Percentiles rank a stretch among this genome's conserved stretches.
Conservation (phyloP, 2,329 filamentous ascomycete species). For the Aspergillus ochraceoroseus region DNA sequence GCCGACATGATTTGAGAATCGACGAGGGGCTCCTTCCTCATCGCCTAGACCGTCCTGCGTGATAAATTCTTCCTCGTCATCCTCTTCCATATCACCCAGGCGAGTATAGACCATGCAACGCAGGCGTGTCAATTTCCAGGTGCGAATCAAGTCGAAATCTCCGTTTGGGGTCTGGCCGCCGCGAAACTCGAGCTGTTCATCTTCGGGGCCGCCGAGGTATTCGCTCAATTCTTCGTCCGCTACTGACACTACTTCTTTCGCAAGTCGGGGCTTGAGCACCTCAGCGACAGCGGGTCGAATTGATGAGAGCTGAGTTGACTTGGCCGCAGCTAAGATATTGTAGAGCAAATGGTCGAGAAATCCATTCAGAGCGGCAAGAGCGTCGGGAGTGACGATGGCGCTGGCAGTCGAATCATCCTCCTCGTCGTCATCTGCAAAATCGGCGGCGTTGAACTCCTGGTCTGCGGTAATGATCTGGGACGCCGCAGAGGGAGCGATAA, state of each 20-base stretch:
- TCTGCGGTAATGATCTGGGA: slow-evolving; percentile 89
- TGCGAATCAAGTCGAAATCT: slow-evolving; percentile 83
- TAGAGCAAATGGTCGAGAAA: slow-evolving; percentile 93
- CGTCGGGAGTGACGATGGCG: slow-evolving; percentile 65
- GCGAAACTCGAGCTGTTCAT: slow-evolving; percentile 64
- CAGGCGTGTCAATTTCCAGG: slow-evolving; percentile 89
- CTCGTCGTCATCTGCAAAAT: slow-evolving; percentile 64
- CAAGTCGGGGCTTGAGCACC: slow-evolving; percentile 82
- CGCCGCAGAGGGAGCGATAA: slow-evolving; percentile 81
- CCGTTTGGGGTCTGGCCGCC: slow-evolving; percentile 49
- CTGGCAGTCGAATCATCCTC: slow-evolving; percentile 62
- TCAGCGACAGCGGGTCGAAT: slow-evolving; percentile 79
- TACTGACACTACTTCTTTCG: slow-evolving; percentile 73
- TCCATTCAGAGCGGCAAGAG: slow-evolving; percentile 75
- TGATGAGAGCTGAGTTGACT: slow-evolving; percentile 68
- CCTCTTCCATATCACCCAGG: slow-evolving; percentile 92
- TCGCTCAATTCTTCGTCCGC: slow-evolving; percentile 84
- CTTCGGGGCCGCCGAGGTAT: slow-evolving; percentile 72
- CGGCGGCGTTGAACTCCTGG: slow-evolving; percentile 67
- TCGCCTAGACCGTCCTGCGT: slow-evolving; percentile 69
- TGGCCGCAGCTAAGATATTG: slow-evolving; percentile 75
- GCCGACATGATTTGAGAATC: slow-evolving; percentile 54
- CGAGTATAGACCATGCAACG: slow-evolving; percentile 98
- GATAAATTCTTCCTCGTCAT: slow-evolving; percentile 87
- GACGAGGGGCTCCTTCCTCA: slow-evolving; percentile 52